Evolutionary conservation across 179 eudicot species (phyloP).

Genomic region (Beta corolliflora): DNA sequence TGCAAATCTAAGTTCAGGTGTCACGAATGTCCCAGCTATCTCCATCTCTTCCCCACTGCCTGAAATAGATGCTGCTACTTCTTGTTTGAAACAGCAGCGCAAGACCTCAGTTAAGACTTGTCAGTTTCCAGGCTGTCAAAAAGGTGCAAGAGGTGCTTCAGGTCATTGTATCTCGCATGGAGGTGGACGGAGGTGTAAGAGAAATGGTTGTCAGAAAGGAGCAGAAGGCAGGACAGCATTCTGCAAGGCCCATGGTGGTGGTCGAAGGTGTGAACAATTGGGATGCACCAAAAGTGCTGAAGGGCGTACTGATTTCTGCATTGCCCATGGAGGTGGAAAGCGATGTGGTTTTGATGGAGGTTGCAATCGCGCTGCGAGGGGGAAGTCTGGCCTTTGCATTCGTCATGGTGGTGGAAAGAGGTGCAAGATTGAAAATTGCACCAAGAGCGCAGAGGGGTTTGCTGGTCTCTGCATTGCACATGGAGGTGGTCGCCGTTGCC

Average conservation of each 20-base stretch:
- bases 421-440: slow-evolving; percentile 62
- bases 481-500: slow-evolving; percentile 81
- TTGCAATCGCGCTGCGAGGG: slow-evolving; percentile 69
- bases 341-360: slow-evolving; percentile 57
- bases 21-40: slow-evolving; percentile 15
- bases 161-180: slow-evolving; percentile 65
- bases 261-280: slow-evolving; percentile 55
- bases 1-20: slow-evolving; percentile 4
- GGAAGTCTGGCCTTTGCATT: slow-evolving; percentile 72
- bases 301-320: slow-evolving; percentile 66
- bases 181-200: slow-evolving; percentile 61
- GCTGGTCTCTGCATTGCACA: slow-evolving; percentile 75
- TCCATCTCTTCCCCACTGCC: slow-evolving; percentile 2
- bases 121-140: slow-evolving; percentile 52
- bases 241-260: slow-evolving; percentile 78
- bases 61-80: slow-evolving; percentile 20
- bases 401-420: slow-evolving; percentile 85
- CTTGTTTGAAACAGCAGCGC: slow-evolving; percentile 29
- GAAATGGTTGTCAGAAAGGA: slow-evolving; percentile 59
- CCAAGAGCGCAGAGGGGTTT: slow-evolving; percentile 67
- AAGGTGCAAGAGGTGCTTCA: slow-evolving; percentile 71
- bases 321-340: slow-evolving; percentile 79
- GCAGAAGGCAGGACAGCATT: slow-evolving; percentile 73
- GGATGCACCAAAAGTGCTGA: slow-evolving; percentile 76
- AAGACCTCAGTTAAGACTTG: slow-evolving; percentile 50